phyloP scores from a whole-genome alignment of 805 yeast genomes.

The Candida insectorum region DNA sequence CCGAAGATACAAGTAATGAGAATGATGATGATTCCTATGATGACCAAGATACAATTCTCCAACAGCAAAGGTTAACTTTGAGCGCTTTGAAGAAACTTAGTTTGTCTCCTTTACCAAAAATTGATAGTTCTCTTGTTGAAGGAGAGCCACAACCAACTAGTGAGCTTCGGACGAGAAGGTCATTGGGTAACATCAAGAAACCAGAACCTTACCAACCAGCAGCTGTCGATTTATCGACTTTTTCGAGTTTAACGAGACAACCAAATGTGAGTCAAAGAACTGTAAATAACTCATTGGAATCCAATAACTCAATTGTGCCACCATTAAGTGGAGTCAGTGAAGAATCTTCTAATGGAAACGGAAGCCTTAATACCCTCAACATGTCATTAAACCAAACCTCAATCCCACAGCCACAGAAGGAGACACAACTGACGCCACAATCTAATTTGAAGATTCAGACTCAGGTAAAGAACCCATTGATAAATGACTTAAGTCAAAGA shows the following conservation, averaged over 20 bases:
- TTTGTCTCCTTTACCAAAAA: constrained; percentile 38
- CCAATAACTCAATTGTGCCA: no score
- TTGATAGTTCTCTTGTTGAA: constrained; percentile 20
- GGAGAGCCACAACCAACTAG: constrained; percentile 5
- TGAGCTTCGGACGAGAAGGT: constrained; percentile 3
- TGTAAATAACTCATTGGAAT: neutral
- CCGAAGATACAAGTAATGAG: constrained; percentile 1
- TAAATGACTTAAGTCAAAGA: constrained; percentile 18
- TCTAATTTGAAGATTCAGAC: constrained; percentile 6
- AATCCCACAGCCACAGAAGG: neutral
- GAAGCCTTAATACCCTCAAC: no score
- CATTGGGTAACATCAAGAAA: constrained; percentile 1
- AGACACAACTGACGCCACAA: neutral
- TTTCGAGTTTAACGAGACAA: constrained; percentile 44
- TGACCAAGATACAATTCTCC: constrained; percentile 32
- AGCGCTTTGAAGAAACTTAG: constrained; percentile 42
- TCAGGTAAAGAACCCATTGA: constrained; percentile 6
- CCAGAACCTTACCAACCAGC: constrained; percentile 43
- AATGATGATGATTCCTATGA: constrained; percentile 22
- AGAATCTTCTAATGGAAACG: no score
- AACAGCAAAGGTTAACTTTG: constrained; percentile 40
- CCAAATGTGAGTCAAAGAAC: constrained; percentile 19
- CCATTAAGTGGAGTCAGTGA: no score
- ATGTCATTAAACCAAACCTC: no score
- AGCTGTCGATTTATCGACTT: constrained; percentile 42